Base-by-base conservation (phyloP, 129 eudicot genomes). In the Gnaphalium uliginosum region DNA sequence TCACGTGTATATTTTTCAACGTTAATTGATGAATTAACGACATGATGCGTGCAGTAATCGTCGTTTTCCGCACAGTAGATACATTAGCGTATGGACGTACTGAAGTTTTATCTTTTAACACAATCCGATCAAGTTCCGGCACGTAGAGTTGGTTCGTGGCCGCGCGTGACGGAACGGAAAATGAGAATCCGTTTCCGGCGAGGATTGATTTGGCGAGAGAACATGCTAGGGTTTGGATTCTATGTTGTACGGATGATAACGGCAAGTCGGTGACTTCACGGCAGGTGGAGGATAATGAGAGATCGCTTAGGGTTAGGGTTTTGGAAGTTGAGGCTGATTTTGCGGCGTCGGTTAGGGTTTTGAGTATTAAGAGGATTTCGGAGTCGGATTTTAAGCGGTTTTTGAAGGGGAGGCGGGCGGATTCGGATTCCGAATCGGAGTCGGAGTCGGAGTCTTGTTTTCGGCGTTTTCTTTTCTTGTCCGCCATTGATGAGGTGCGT, bases 111-210 rank as follows among this genome's bases (percentile, higher is more conserved):
- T 93, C 96, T 37, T 90, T 93, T 32, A 93, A 71, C 6, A 93
- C 98, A 39, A 93, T 93, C 33, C 98, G 96, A 26, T 93, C 98
- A 50, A 93, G 98, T 73, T 93, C 96, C 14, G 96, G 91, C 69
- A 93, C 94, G 84, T 93, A 90, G 43, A 93, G 92, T 59, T 90
- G 98, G 81, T 90, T 93, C 24, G 88, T 83, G 89, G 93, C 79
- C 84, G 98, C 81, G 81, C 96, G 96, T 60, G 98, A 93, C 68
- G 98, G 98, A 77, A 90, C 92, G 79, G 87, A 63, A 83, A 90
- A 93, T 68, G 96, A 86, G 84, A 89, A 92, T 14, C 98, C 98
- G 78, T 83, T 64, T 15, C 94, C 98, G 76, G 91, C 35, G 75
- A 92, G 90, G 74, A 92, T 92, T 8, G 98, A 92, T 37, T 81